A percentile compares a stretch with the other conserved stretches of the same genome.
Evolutionary conservation across 2,329 filamentous ascomycete species (phyloP).

Genomic region (Penicillium sp.): DNA sequence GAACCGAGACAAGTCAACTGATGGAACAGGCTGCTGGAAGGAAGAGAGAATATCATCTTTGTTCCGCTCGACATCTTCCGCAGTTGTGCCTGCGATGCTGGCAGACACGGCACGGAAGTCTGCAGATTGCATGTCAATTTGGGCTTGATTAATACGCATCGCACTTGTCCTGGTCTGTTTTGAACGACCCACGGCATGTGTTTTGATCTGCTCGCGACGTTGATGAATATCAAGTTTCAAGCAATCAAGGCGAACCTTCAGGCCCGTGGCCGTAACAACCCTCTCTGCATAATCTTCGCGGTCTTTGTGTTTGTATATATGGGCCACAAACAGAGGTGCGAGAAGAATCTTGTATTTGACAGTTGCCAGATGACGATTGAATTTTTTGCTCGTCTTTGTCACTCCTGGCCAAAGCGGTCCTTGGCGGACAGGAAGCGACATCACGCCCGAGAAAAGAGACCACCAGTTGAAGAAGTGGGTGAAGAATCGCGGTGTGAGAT

Average conservation of each 20-base stretch:
- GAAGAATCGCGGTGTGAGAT: constrained; percentile 92
- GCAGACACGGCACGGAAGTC: constrained; percentile 93
- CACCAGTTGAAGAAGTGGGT: constrained; percentile 99
- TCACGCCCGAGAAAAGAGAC: constrained; percentile 90
- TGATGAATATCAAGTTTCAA: constrained; percentile 97
- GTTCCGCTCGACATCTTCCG: constrained; percentile 67
- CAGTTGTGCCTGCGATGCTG: constrained; percentile 76
- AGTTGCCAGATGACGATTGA: constrained; percentile 92
- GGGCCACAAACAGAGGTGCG: constrained; percentile 89
- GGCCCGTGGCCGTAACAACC: constrained; percentile 85
- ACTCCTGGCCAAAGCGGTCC: constrained; percentile 86
- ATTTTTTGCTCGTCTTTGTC: constrained; percentile 98
- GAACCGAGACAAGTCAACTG: constrained; percentile 75
- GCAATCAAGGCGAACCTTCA: constrained; percentile 93
- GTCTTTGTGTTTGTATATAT: constrained; percentile 98
- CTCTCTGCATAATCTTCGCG: constrained; percentile 77
- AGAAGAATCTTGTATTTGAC: constrained; percentile 96
- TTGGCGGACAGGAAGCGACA: constrained; percentile 92
- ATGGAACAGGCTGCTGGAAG: constrained; percentile 53
- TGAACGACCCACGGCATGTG: constrained; percentile 71
- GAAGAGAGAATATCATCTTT: constrained; percentile 60
- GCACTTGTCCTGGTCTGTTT: constrained; percentile 79
- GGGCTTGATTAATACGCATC: constrained; percentile 93
- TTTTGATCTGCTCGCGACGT: constrained; percentile 86
- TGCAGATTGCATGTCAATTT: constrained; percentile 85